A percentile compares a stretch with the other conserved stretches of the same genome.
phyloP scores from a whole-genome alignment of 495 filamentous ascomycete species.

The Xylaria longipes region DNA sequence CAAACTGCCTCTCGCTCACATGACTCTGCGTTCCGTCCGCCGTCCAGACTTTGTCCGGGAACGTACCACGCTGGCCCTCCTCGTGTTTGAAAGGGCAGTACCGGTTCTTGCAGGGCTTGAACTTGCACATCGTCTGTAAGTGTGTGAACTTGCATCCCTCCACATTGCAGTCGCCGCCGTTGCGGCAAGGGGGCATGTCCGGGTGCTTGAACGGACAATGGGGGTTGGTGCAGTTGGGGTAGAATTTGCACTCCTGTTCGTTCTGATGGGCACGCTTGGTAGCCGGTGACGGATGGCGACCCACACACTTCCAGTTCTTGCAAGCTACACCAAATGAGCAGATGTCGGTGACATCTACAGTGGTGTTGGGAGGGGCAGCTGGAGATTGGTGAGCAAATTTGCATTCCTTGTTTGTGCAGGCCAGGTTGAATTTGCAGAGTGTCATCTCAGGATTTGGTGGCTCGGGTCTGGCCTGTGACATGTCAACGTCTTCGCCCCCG shows the following conservation, averaged over 20 bases:
- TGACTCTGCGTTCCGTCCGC: constrained; percentile 65
- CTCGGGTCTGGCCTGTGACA: constrained; percentile 56
- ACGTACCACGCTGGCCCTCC: constrained; percentile 83
- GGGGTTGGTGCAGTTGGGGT: constrained; percentile 88
- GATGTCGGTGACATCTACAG: constrained; percentile 77
- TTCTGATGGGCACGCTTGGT: constrained; percentile 75
- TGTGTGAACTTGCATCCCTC: constrained; percentile 92
- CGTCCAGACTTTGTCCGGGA: constrained; percentile 91
- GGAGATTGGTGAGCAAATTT: constrained; percentile 94
- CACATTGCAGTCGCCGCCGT: constrained; percentile 87
- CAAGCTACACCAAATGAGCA: constrained; percentile 90
- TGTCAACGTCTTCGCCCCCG: constrained; percentile 57
- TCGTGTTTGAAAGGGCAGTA: constrained; percentile 87
- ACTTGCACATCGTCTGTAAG: constrained; percentile 81
- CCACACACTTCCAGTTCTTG: constrained; percentile 93
- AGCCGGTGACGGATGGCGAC: constrained; percentile 90
- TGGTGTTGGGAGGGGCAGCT: constrained; percentile 77
- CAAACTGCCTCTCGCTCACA: constrained; percentile 92
- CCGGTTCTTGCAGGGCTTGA: constrained; percentile 86
- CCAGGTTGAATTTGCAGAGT: constrained; percentile 84
- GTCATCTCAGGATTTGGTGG: constrained; percentile 62
- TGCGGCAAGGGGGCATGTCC: constrained; percentile 78
- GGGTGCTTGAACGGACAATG: constrained; percentile 89
- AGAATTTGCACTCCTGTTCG: constrained; percentile 92
- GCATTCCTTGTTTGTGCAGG: constrained; percentile 88